Conservation (phyloP, 805 yeast genomes). For the Ogataea trehalophila region DNA sequence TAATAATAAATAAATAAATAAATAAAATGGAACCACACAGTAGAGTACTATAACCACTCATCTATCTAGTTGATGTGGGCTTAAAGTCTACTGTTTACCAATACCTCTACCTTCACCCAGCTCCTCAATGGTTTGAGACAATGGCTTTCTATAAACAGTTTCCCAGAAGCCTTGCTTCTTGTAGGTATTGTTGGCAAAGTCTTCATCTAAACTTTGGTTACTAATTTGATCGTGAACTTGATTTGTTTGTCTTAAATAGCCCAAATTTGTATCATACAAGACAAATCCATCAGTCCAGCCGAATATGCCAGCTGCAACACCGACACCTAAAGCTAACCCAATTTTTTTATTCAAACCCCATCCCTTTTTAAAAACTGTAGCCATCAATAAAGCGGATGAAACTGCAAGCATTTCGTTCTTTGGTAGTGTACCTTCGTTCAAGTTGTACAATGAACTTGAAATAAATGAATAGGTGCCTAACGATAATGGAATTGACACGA, state of each 20-base stretch:
- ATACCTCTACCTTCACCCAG: constrained; percentile 67
- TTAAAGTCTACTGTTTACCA: constrained; percentile 26
- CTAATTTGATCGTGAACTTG: constrained; percentile 37
- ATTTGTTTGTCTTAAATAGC: constrained; percentile 35
- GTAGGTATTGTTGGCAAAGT: constrained; percentile 26
- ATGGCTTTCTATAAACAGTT: constrained; percentile 72
- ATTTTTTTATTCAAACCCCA: constrained; percentile 33
- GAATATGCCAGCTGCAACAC: constrained; percentile 39
- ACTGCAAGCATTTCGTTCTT: constrained; percentile 26
- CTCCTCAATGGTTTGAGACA: constrained; percentile 71
- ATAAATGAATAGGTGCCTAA: constrained; percentile 29
- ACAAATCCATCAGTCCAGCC: constrained; percentile 52
- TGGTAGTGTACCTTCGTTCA: constrained; percentile 27
- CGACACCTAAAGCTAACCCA: constrained; percentile 44
- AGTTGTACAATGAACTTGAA: constrained; percentile 27
- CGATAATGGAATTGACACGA: constrained; percentile 31
- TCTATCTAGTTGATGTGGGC: background rate
- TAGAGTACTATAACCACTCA: background rate
- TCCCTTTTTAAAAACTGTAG: constrained; percentile 23
- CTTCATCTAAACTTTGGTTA: constrained; percentile 32
- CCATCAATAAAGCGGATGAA: constrained; percentile 19
- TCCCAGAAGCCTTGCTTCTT: constrained; percentile 70
- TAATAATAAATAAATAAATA: constrained; percentile 7
- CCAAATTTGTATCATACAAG: constrained; percentile 40
- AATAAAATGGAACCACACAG: background rate